Evolutionary conservation across 2,329 filamentous ascomycete genomes (phyloP).

Genomic region (Lecanoromycetidae sp.): DNA sequence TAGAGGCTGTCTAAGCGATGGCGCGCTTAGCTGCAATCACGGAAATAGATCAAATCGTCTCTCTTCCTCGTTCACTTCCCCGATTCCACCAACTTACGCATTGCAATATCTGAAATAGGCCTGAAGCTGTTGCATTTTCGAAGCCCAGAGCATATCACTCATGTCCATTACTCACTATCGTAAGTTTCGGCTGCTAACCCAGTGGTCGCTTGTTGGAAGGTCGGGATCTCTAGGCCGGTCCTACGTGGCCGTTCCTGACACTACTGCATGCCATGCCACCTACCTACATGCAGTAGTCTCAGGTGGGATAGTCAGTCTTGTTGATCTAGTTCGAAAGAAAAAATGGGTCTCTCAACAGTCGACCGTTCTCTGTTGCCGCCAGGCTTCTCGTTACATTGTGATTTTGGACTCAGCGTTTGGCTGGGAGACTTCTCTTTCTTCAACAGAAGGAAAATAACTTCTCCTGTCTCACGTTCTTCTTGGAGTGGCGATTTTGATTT

Average conservation of each 20-base stretch:
- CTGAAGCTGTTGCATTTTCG: no score
- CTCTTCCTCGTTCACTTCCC: no score
- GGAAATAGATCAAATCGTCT: conserved; percentile 4
- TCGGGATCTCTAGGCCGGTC: background rate
- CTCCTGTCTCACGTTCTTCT: conserved; percentile 12
- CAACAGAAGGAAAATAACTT: conserved; percentile 1
- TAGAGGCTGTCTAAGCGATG: conserved; percentile 10
- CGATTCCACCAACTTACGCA: no score
- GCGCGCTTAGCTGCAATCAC: conserved; percentile 7
- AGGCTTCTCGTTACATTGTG: background rate
- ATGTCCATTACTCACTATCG: no score
- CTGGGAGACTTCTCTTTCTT: no score
- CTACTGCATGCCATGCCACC: conserved; percentile 13
- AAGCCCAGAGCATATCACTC: no score
- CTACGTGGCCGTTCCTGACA: conserved; percentile 9
- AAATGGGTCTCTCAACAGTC: no score
- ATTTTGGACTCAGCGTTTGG: no score
- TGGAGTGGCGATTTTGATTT: conserved; percentile 9
- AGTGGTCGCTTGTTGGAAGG: no score
- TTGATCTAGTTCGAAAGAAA: conserved; percentile 2
- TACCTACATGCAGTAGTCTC: conserved; percentile 8
- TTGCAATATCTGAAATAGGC: no score
- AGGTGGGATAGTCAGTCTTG: no score
- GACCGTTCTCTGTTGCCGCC: background rate
- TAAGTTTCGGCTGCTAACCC: no score